Base-by-base conservation (phyloP, 345 rosid genomes). In the Bruguiera sexangula region DNA sequence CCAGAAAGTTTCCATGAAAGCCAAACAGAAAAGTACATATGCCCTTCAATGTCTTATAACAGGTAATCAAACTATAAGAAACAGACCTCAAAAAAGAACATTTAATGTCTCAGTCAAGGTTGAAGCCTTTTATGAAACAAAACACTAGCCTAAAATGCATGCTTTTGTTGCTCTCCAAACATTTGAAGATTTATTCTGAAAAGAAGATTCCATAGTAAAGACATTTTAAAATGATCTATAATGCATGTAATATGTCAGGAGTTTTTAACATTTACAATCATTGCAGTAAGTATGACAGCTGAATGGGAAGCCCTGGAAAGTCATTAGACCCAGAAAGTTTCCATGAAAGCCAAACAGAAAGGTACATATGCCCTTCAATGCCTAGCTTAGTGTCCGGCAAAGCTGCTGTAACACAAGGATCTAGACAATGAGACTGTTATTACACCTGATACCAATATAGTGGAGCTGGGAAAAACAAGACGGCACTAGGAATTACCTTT, bases 81-180 rank as follows among this genome's bases (percentile, higher is more conserved):
- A 4, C 36, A 32, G 5, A 6, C 6, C 6, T 32, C 6, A 32
- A 26, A 26, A 26, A 26, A 26, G 27, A 32, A 32, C 27, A 26
- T 4, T 32, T 6, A 32, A 32, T 32, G 36, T 4, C 6, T 32
- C 36, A 32, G 27, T 26, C 27, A 4, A 4, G 36, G 6, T 4
- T 32, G 1, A 4, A 32, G 6, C 5, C 36, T 32, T 32, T 32
- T 32, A 32, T 4, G 36, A 32, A 32, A 6, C 36, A 32, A 32
- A 32, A 32, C 5, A 32, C 36, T 32, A 32, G 36, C 6, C 5
- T 32, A 32, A 26, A 34, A 92, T 78, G 71, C 97, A 92, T 62
- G 87, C 85, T 82, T 96, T 97, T 19, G 98, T 92, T 24, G 99
- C 94, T 84, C 89, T 92, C 20, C 98, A 92, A 78, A 92, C 97